These are phyloP conservation scores for Voacanga thouarsii DNA, from an alignment of 257 asterid genomes.

Conservation along the genomic window DNA sequence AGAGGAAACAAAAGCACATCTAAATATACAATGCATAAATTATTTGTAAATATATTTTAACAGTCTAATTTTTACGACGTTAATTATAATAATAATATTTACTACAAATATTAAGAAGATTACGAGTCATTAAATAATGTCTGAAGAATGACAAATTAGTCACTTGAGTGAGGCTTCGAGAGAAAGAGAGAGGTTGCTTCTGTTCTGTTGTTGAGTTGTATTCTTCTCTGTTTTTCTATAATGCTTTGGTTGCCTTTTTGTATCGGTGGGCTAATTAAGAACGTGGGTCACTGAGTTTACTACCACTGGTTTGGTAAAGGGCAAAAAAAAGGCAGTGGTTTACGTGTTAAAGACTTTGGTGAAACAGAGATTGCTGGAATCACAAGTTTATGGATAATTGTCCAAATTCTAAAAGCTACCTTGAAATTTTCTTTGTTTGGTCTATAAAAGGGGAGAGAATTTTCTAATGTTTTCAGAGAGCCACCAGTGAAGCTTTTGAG, in stretches of 20 bases:
- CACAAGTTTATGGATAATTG: not conserved
- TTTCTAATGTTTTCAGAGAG: too few relatives aligned
- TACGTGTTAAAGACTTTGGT: not conserved
- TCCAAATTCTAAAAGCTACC: not conserved
- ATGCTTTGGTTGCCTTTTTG: not conserved
- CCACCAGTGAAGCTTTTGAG: too few relatives aligned
- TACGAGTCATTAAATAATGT: too few relatives aligned
- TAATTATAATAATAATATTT: too few relatives aligned
- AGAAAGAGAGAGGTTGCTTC: not conserved
- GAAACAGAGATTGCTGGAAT: not conserved
- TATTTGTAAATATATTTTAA: too few relatives aligned
- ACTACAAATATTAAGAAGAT: too few relatives aligned
- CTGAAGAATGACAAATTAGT: too few relatives aligned
- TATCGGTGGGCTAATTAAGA: constrained; percentile 7
- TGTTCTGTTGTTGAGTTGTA: constrained; percentile 1
- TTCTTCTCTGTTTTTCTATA: not conserved
- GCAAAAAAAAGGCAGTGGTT: not conserved
- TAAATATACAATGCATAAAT: too few relatives aligned
- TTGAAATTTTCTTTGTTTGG: not conserved
- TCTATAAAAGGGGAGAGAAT: not conserved
- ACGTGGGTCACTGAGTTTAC: constrained; percentile 7
- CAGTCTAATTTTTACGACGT: too few relatives aligned
- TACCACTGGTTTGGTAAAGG: too few relatives aligned
- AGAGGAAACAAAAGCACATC: too few relatives aligned
- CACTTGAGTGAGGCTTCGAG: too few relatives aligned